Base-by-base conservation (phyloP, 129 eudicot species). In the Helichrysum umbraculigerum region DNA sequence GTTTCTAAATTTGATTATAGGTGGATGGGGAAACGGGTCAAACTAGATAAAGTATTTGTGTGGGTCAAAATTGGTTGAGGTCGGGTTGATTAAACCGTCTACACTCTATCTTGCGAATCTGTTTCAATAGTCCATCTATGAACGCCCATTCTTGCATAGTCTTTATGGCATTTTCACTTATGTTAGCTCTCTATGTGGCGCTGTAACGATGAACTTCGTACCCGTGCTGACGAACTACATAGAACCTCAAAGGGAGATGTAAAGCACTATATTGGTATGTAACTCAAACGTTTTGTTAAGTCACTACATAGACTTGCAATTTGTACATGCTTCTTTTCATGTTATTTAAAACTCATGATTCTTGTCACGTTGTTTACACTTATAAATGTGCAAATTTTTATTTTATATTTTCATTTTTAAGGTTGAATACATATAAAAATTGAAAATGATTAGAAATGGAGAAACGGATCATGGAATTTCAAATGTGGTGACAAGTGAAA, bases 171-270 rank as follows among this genome's bases (percentile, higher is more conserved):
- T 10, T 41, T 21, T 76, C 21, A 16, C 15, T 74, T 52, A 77
- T 66, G 75, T 63, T 81, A 95, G 99, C 67, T 95, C 82, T 95
- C 99, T 62, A 91, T 95, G 99, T 95, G 97, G 96, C 97, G 97
- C 65, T 95, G 99, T 83, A 95, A 63, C 74, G 97, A 95, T 50
- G 97, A 95, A 84, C 97, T 91, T 57, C 97, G 96, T 68, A 83
- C 74, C 32, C 92, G 92, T 47, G 93, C 97, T 47, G 92, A 91
- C 52, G 96, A 89, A 72, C 85, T 95, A 71, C 87, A 86, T 76
- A 83, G 87, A 51, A 69, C 88, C 17, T 74, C 84, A 44, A 95
- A 73, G 87, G 86, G 89, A 81, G 99, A 95, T 81, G 92, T 93
- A 58, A 91, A 95, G 82, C 99, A 95, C 82, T 95, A 83, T 81